These are phyloP conservation scores for Pluteus cervinus DNA, from an alignment of 768 basidiomycete genomes.

Conservation along the genomic window DNA sequence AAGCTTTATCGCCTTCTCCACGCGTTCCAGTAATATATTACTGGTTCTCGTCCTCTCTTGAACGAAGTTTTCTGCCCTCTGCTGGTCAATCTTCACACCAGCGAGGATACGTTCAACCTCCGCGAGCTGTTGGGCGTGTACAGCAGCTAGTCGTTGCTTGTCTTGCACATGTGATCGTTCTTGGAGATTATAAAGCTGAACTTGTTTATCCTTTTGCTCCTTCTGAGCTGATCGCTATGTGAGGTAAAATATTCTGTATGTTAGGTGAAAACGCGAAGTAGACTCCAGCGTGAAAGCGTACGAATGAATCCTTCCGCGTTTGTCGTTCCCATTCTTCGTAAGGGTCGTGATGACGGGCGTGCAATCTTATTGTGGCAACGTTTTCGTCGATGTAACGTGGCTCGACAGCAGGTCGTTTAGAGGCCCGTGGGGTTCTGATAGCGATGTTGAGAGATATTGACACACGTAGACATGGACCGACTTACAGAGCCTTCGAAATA, in stretches of 20 bases:
- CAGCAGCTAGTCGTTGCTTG: conserved; percentile 26
- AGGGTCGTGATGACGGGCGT: conserved; percentile 46
- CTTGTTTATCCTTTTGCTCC: conserved; percentile 26
- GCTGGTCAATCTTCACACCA: conserved; percentile 34
- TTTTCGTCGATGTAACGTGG: conserved; percentile 41
- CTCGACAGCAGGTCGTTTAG: conserved; percentile 29
- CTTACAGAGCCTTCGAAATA: conserved; percentile 17
- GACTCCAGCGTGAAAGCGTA: conserved; percentile 21
- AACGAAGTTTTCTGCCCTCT: conserved; percentile 39
- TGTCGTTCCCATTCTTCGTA: conserved; percentile 54
- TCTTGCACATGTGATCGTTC: conserved; percentile 31
- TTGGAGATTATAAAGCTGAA: conserved; percentile 36
- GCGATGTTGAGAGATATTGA: conserved; percentile 4
- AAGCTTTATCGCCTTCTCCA: conserved; percentile 54
- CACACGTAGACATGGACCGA: conserved; percentile 9
- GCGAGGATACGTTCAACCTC: conserved; percentile 45
- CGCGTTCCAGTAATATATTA: conserved; percentile 44
- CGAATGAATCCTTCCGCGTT: conserved; percentile 45
- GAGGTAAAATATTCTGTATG: background rate
- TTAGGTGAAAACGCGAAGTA: background rate
- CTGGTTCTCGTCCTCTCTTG: conserved; percentile 44
- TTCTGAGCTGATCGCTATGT: conserved; percentile 39
- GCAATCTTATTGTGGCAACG: conserved; percentile 43
- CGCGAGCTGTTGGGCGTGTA: conserved; percentile 43
- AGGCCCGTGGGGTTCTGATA: conserved; percentile 14